These are phyloP conservation scores for Geum urbanum DNA, from an alignment of 306 rosid genomes.

Conservation along the genomic window DNA sequence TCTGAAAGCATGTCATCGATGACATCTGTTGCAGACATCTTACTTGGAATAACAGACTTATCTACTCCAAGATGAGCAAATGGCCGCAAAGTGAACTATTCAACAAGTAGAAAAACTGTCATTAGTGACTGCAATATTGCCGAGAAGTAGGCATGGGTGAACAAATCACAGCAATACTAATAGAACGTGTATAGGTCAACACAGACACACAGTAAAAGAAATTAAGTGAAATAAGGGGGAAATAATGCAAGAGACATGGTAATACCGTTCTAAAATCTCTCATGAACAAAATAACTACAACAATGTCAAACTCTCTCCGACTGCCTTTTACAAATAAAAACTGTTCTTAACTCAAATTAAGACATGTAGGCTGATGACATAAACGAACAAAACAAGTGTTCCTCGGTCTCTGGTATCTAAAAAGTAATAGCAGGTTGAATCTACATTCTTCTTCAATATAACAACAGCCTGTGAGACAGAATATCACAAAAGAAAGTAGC, in stretches of 20 bases:
- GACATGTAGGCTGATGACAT: not conserved
- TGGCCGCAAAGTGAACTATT: constrained; percentile 88
- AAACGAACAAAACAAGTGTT: not conserved
- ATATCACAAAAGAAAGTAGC: not conserved
- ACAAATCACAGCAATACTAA: not conserved
- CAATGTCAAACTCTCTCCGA: not conserved
- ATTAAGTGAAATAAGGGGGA: not conserved
- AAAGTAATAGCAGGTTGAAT: not conserved
- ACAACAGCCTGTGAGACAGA: not conserved
- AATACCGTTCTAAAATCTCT: not conserved
- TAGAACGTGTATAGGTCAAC: not conserved
- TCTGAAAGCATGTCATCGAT: constrained; percentile 63
- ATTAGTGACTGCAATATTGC: not conserved
- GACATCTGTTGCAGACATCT: constrained; percentile 38
- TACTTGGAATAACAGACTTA: constrained; percentile 64
- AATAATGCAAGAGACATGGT: not conserved
- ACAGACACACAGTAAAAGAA: not conserved
- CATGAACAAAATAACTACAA: not conserved
- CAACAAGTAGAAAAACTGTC: constrained; percentile 18
- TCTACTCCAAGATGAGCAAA: constrained; percentile 69
- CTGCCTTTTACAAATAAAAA: not conserved
- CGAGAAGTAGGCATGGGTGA: not conserved
- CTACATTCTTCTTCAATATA: not conserved
- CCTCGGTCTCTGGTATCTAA: not conserved
- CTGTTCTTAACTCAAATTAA: not conserved